phyloP scores from a whole-genome alignment of 345 rosid genomes.

The Xanthoceras sorbifolium region DNA sequence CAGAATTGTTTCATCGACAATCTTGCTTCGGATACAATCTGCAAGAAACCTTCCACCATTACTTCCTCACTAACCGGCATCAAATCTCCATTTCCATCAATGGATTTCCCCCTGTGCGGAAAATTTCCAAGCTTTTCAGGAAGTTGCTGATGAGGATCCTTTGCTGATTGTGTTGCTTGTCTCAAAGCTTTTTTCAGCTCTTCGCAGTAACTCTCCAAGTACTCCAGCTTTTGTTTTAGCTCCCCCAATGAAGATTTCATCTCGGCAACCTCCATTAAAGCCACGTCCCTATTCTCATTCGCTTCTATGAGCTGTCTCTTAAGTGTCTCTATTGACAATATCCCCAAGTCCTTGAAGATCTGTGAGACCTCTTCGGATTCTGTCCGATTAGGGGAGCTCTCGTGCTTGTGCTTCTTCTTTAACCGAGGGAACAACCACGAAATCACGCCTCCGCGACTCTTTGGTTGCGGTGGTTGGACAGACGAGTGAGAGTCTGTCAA shows the following conservation, averaged over 20 bases:
- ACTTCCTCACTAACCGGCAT: conserved; percentile 89
- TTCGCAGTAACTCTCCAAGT: conserved; percentile 80
- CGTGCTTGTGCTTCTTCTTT: conserved; percentile 71
- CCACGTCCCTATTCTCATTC: conserved; percentile 71
- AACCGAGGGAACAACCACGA: conserved; percentile 83
- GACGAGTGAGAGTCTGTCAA: conserved; percentile 67
- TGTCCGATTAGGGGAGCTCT: conserved; percentile 58
- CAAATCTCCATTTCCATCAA: conserved; percentile 36
- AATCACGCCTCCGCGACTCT: conserved; percentile 65
- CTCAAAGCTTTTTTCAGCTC: conserved; percentile 75
- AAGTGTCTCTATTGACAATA: conserved; percentile 60
- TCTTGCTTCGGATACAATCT: conserved; percentile 92
- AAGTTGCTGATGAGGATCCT: conserved; percentile 35
- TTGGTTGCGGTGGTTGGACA: conserved; percentile 59
- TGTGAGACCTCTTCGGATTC: conserved; percentile 84
- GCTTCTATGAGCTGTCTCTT: conserved; percentile 82
- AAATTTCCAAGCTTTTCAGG: conserved; percentile 38
- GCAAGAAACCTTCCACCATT: conserved; percentile 91
- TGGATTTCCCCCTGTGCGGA: conserved; percentile 39
- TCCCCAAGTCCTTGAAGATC: conserved; percentile 57
- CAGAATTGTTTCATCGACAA: conserved; percentile 91
- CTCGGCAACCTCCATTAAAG: conserved; percentile 65
- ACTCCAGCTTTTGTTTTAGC: conserved; percentile 75
- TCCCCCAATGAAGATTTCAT: conserved; percentile 80
- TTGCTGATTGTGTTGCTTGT: too few species aligned